Base-by-base conservation (phyloP, 2,329 filamentous ascomycete species). In the Fusarium proliferatum region DNA sequence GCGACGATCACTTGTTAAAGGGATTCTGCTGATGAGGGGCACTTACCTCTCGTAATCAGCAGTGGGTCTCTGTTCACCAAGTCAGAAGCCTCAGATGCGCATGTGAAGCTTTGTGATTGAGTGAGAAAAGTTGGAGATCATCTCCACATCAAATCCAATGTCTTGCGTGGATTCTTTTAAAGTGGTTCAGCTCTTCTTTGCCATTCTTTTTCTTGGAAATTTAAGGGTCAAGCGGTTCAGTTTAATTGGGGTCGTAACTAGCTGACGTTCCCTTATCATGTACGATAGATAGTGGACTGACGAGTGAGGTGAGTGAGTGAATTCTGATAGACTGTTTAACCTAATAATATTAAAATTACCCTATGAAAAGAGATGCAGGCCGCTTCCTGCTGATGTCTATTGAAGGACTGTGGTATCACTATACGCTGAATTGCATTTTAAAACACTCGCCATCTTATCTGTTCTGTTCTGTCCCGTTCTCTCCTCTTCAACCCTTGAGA, bases 301-400 rank as follows among this genome's bases (percentile, higher is more conserved):
- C 8, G 17, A 43, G 11, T 42, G 30, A 49, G 55, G 28, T 28
- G 55, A 49, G 30, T 58, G 56, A 49, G 21, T 51, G 33, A 59
- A 51, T 51, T 57, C 42, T 38, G 33, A 51, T 51, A 58, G 42
- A 51, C 42, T 59, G 23, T 59, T 41, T 17, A 48, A 60, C 30
- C 19, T 58, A 39, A 58, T 62, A 52, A 48, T 69, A 70, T 67
- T 61, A 67, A 67, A 61, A 65, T 72, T 77, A 76, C 72, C 58
- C 71, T 72, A 76, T 70, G 69, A n/a, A 55, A 55, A 55, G 51
- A 70, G 55, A 77, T 71, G 16, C 69, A 75, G 69, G 67, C 52
- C 74, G 72, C 49, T 74, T 75, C 58, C 76, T 76, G 76, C 70
- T 39, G 57, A 69, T 64, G 66, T 72, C 67, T 71, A 67, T 64